These are phyloP conservation scores for Vitis vinifera DNA, from an alignment of 164 flowering plant genomes.

Conservation along the genomic window DNA sequence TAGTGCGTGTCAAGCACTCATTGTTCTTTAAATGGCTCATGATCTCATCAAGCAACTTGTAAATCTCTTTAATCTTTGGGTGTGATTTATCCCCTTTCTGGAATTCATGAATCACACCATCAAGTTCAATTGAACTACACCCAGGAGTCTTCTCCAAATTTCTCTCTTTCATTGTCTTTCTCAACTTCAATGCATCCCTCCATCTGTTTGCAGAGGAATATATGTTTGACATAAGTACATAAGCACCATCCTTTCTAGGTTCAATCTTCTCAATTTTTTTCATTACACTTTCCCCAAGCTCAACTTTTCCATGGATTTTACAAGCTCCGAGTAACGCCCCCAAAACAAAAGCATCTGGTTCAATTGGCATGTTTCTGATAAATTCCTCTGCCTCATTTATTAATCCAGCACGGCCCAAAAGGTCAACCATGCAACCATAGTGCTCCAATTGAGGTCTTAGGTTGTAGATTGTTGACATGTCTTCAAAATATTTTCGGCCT, in stretches of 20 bases:
- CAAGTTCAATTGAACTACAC: constrained; percentile 35
- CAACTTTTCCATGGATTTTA: constrained; percentile 25
- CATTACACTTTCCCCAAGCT: constrained; percentile 27
- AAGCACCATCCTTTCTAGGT: constrained; percentile 35
- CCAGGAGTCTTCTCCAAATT: constrained; percentile 34
- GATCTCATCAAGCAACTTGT: constrained; percentile 12
- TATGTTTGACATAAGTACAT: constrained; percentile 36
- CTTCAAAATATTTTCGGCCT: constrained; percentile 27
- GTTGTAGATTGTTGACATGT: constrained; percentile 24
- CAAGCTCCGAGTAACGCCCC: constrained; percentile 44
- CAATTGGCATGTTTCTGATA: constrained; percentile 29
- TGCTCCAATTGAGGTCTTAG: constrained; percentile 30
- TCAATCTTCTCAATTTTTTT: constrained; percentile 18
- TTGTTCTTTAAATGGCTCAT: constrained; percentile 15
- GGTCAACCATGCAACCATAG: constrained; percentile 38
- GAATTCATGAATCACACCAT: constrained; percentile 35
- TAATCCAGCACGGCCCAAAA: constrained; percentile 37
- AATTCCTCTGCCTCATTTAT: constrained; percentile 29
- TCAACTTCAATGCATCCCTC: constrained; percentile 28
- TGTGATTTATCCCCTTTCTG: constrained; percentile 36
- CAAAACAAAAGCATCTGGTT: constrained; percentile 34
- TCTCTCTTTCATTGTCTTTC: constrained; percentile 32
- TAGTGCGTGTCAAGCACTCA: neutral
- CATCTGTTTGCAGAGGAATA: constrained; percentile 32
- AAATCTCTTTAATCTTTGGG: constrained; percentile 18